A percentile compares a stretch with the other conserved stretches of the same genome.
phyloP scores from a whole-genome alignment of 345 rosid species.

The Diplotaxis tenuifolia region DNA sequence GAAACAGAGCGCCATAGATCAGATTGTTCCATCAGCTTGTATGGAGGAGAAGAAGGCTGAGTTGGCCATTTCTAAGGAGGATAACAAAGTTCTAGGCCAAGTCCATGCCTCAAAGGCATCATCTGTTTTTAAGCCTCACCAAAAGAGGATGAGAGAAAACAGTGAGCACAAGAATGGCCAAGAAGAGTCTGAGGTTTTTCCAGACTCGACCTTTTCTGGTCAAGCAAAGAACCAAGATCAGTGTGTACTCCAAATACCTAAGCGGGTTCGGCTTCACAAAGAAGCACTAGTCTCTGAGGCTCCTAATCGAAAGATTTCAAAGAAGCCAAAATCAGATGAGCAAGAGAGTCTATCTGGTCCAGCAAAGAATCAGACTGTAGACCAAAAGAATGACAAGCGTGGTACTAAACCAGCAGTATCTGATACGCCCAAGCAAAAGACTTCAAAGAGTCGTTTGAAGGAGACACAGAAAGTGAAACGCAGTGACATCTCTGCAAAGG shows the following conservation, averaged over 20 bases:
- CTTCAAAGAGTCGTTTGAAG: conserved; percentile 21
- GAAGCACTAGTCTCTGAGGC: conserved; percentile 12
- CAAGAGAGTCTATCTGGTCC: conserved; percentile 15
- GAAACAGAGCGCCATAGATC: conserved; percentile 3
- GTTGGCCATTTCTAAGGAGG: conserved; percentile 12
- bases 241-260: conserved; percentile 5
- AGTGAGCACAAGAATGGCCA: conserved; percentile 12
- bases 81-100: conserved; percentile 1
- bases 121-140: conserved; percentile 14
- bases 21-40: background rate
- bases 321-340: conserved; percentile 19
- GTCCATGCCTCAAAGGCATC: conserved; percentile 14
- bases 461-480: conserved; percentile 12
- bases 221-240: conserved; percentile 13
- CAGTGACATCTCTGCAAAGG: background rate
- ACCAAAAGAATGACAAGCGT: conserved; percentile 1
- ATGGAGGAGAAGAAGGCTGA: conserved; percentile 19
- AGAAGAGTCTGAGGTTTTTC: conserved; percentile 12
- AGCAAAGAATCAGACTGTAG: conserved; percentile 6
- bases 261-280: conserved; percentile 9
- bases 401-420: conserved; percentile 17
- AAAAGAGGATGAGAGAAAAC: conserved; percentile 5
- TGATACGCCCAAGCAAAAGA: conserved; percentile 15
- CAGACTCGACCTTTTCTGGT: conserved; percentile 2
- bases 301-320: conserved; percentile 26